phyloP scores from a whole-genome alignment of 129 eudicot genomes.

The Helichrysum umbraculigerum region DNA sequence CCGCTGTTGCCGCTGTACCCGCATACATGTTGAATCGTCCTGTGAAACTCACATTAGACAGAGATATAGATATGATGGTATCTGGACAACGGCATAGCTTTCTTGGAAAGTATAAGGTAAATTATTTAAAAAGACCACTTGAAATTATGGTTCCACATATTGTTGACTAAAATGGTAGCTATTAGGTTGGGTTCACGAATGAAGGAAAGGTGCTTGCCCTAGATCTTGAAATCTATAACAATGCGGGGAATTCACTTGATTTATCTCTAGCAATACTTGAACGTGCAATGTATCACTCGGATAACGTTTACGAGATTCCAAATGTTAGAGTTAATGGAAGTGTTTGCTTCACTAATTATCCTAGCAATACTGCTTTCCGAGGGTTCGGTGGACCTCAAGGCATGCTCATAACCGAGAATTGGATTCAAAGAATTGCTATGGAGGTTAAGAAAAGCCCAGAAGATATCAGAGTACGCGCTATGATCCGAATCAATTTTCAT shows the following conservation, averaged over 20 bases:
- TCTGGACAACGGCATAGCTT: conserved; percentile 98
- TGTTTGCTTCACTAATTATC: conserved; percentile 92
- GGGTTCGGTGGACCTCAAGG: conserved; percentile 99
- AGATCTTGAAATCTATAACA: conserved; percentile 86
- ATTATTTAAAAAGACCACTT: background rate
- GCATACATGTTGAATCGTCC: conserved; percentile 82
- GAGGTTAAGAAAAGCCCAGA: conserved; percentile 81
- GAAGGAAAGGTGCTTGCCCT: conserved; percentile 83
- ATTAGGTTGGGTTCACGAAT: conserved; percentile 87
- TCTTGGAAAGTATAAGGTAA: conserved; percentile 96
- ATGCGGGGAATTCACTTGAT: conserved; percentile 95
- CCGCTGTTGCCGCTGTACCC: conserved; percentile 86
- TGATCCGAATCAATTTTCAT: background rate
- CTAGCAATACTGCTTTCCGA: conserved; percentile 96
- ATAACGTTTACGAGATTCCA: conserved; percentile 93
- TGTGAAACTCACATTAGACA: conserved; percentile 78
- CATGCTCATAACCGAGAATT: conserved; percentile 85
- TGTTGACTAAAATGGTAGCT: conserved; percentile 5
- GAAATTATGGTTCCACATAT: background rate
- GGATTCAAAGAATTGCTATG: conserved; percentile 92
- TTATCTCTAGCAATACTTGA: conserved; percentile 82
- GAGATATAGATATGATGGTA: conserved; percentile 90
- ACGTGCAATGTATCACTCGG: conserved; percentile 89
- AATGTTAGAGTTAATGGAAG: conserved; percentile 66
- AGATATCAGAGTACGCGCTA: conserved; percentile 73